Evolutionary conservation across 2,329 filamentous ascomycete species (phyloP), one percentile per base, ranked within the genome.

Genomic region (Verticillium dahliae): DNA sequence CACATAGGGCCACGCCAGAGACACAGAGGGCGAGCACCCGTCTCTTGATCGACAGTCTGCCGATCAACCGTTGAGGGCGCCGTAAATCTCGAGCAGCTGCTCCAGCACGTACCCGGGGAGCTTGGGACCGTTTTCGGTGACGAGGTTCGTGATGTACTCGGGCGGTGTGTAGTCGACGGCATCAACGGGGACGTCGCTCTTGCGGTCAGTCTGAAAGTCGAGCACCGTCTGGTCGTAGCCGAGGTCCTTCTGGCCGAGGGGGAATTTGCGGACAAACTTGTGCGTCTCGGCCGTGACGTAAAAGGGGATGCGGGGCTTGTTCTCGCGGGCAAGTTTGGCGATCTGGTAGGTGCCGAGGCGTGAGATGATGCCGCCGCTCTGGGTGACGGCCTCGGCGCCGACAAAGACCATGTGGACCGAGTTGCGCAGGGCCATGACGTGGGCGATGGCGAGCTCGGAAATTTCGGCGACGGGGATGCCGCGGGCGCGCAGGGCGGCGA

Each of bases 241-340:
- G 62, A 96, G 78, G 71, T 95, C 90, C 62, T 88, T 86, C 75
- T 97, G 92, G 65, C 89, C 87, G 27, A 95, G 78, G 1, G 94
- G 91, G 69, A 93, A 95, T 61, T 95, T 83, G 69, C 92, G 85
- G 56, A 96, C 92, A 72, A 99, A 97, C 78, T 99, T 99, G 80
- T 99, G 95, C 69, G 91, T 96, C 79, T 99, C 95, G 1, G 90
- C 90, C 5, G 95, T 92, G 18, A 97, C 92, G 70, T 96, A 97
- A 68, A 98, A 91, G 0, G 90, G 90, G 65, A 91, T 88, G 14
- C 60, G 64, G 14, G 65, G 65, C 45, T 88, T 85, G 55, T 80
- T 80, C 34, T 76, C 73, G 69, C 88, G 88, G 5, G 93, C 92
- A 59, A 97, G 79, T 67, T 92, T 80, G 1, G 91, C 93, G 68